Percentiles rank a stretch among this genome's conserved stretches.
phyloP scores from a whole-genome alignment of 495 filamentous ascomycete species.

The Bacidia gigantensis region DNA sequence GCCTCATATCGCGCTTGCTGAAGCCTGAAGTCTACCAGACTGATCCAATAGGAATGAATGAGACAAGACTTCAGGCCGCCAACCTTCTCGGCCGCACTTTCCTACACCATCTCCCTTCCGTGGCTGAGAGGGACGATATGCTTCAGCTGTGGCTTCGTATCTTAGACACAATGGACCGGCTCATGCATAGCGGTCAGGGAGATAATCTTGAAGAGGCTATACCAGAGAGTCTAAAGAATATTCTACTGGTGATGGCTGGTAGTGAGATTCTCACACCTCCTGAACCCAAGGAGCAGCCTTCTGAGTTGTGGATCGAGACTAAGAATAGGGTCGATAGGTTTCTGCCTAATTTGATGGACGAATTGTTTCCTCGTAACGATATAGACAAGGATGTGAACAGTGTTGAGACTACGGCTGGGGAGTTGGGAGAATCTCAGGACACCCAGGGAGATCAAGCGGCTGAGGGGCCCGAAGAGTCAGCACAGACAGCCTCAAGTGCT shows the following conservation, averaged over 20 bases:
- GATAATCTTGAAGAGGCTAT: slow-evolving; percentile 90
- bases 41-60: slow-evolving; percentile 86
- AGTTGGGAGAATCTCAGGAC: no score
- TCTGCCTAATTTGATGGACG: slow-evolving; percentile 55
- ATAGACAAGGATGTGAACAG: no score
- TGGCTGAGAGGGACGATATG: slow-evolving; percentile 82
- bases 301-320: slow-evolving; percentile 47
- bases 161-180: slow-evolving; percentile 83
- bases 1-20: slow-evolving; percentile 74
- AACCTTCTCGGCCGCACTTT: slow-evolving; percentile 90
- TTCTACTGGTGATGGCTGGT: slow-evolving; percentile 88
- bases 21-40: slow-evolving; percentile 94
- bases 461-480: neutral
- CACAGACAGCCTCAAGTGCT: no score
- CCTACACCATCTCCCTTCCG: slow-evolving; percentile 76
- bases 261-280: slow-evolving; percentile 73
- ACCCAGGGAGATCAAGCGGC: no score
- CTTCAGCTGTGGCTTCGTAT: slow-evolving; percentile 86
- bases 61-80: slow-evolving; percentile 84
- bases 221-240: slow-evolving; percentile 90
- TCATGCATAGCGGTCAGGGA: slow-evolving; percentile 93
- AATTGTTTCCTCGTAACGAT: slow-evolving; percentile 37
- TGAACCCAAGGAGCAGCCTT: slow-evolving; percentile 39
- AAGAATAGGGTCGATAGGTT: slow-evolving; percentile 85
- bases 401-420: no score